Conservation (phyloP, 805 yeast genomes). For the Candida piceae region DNA sequence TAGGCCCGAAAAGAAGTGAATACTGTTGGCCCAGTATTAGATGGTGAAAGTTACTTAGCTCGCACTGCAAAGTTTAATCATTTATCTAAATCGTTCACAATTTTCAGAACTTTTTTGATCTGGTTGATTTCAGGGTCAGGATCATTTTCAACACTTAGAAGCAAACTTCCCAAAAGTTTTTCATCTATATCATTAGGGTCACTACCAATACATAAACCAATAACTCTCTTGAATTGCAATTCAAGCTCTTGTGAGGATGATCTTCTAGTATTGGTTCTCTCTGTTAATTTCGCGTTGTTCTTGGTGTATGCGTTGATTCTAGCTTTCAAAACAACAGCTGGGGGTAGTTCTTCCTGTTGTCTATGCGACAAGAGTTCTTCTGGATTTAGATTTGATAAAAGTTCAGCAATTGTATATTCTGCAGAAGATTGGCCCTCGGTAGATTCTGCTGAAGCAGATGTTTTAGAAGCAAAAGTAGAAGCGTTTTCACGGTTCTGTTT, state of each 20-base stretch:
- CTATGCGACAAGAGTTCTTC: slow-evolving; percentile 6
- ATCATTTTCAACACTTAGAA: slow-evolving; percentile 87
- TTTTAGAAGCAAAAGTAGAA: background rate
- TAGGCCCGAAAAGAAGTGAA: too few relatives aligned
- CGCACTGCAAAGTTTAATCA: background rate
- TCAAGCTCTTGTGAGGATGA: slow-evolving; percentile 55
- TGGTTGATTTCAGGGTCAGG: slow-evolving; percentile 44
- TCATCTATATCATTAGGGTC: slow-evolving; percentile 64
- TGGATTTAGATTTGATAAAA: slow-evolving; percentile 9
- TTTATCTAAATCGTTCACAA: slow-evolving; percentile 27
- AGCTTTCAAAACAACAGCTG: slow-evolving; percentile 55
- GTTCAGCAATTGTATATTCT: slow-evolving; percentile 2
- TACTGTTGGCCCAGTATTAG: too few relatives aligned
- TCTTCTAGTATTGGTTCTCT: slow-evolving; percentile 48
- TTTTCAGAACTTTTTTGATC: slow-evolving; percentile 29
- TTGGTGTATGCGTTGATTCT: slow-evolving; percentile 74
- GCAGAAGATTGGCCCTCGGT: background rate
- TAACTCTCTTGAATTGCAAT: slow-evolving; percentile 79
- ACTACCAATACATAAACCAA: slow-evolving; percentile 85
- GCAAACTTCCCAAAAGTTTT: slow-evolving; percentile 67
- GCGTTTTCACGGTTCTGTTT: slow-evolving; percentile 12
- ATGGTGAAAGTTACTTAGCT: background rate
- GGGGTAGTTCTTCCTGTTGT: slow-evolving; percentile 37
- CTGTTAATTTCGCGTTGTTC: slow-evolving; percentile 54
- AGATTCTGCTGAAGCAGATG: background rate